Evolutionary conservation across 169 alveolate genomes (phyloP).

Genomic region (Plasmodium yoelii): DNA sequence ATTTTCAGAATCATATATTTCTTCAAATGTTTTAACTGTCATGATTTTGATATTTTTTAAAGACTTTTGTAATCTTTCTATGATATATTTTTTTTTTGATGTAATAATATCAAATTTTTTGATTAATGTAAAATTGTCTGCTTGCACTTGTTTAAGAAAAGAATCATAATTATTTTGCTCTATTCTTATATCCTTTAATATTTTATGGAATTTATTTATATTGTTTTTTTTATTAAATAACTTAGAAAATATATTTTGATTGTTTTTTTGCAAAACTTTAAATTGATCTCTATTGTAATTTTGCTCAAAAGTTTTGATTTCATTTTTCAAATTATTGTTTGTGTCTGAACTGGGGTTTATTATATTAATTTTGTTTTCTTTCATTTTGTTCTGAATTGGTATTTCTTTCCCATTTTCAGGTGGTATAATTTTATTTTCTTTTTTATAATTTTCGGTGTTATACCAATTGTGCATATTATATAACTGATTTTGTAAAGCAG

Average conservation of each 20-base stretch:
- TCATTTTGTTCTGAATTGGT: background rate
- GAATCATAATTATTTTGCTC: conserved; percentile 16
- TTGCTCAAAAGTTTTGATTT: conserved; percentile 29
- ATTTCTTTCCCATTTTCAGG: background rate
- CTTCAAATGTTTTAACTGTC: conserved; percentile 44
- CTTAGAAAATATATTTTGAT: conserved; percentile 40
- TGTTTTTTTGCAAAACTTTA: conserved; percentile 26
- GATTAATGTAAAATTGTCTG: conserved; percentile 16
- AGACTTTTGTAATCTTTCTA: conserved; percentile 51
- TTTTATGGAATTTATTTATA: conserved; percentile 20
- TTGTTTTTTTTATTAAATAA: conserved; percentile 19
- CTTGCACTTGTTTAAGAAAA: conserved; percentile 14
- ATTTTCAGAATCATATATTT: conserved; percentile 41
- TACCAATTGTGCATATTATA: conserved; percentile 43
- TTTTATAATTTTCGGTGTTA: conserved; percentile 34
- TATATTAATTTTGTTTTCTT: background rate
- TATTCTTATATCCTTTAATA: conserved; percentile 16
- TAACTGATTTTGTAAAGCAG: conserved; percentile 43
- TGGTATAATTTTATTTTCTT: background rate
- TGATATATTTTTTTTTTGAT: conserved; percentile 20
- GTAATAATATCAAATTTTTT: conserved; percentile 65
- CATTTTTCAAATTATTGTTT: background rate
- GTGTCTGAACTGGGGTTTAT: background rate
- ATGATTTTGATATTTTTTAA: conserved; percentile 26
- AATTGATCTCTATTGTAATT: conserved; percentile 24